Evolutionary conservation across 345 rosid species (phyloP).

Genomic region (Eucalyptus cloeziana): DNA sequence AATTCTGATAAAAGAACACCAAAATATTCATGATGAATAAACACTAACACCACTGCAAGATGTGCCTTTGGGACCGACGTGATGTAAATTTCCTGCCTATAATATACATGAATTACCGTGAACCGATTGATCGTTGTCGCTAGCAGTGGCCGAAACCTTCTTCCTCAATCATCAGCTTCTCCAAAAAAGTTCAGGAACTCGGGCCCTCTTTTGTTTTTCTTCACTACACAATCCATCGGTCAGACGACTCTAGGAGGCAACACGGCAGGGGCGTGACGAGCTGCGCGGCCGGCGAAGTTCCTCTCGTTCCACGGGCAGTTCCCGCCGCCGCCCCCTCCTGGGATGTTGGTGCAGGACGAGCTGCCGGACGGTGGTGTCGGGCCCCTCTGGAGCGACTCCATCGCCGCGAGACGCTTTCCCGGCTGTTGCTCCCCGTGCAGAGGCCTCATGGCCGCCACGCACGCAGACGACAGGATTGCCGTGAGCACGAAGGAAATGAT

Average conservation of each 20-base stretch:
- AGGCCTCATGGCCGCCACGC: not conserved
- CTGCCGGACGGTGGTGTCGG: not conserved
- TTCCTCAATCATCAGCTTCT: not conserved
- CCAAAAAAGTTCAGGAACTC: not conserved
- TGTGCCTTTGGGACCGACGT: not conserved
- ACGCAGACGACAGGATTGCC: not conserved
- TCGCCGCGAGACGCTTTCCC: not conserved
- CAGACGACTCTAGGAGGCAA: not conserved
- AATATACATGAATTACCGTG: not conserved
- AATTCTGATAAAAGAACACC: not conserved
- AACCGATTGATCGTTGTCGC: not conserved
- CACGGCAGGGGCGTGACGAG: not conserved
- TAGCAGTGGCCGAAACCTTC: not conserved
- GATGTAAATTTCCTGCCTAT: not conserved
- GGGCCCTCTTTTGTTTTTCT: not conserved
- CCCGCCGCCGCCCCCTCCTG: conserved; percentile 5
- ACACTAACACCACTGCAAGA: not conserved
- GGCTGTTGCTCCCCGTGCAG: not conserved
- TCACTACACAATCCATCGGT: not conserved
- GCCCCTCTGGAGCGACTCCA: conserved; percentile 4
- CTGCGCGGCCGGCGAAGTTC: conserved; percentile 1
- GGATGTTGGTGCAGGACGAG: not conserved
- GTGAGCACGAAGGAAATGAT: not conserved
- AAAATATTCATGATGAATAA: not conserved
- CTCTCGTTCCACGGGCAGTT: not conserved